These are phyloP conservation scores for Paecilomyces variotii DNA, from an alignment of 2,329 filamentous ascomycete genomes.

Conservation along the genomic window DNA sequence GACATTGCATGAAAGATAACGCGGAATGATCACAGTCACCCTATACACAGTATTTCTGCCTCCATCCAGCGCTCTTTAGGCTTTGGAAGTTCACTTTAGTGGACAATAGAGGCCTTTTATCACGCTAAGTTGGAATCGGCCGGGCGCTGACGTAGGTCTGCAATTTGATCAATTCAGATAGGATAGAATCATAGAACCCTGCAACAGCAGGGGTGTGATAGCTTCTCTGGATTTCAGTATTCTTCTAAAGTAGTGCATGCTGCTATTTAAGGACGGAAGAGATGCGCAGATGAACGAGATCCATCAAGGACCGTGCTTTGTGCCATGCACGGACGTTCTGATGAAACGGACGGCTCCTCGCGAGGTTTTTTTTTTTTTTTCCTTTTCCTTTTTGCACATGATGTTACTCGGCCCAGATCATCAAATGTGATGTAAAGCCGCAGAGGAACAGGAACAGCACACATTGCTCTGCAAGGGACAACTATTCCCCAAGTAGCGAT, in stretches of 20 bases:
- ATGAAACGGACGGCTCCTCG: not conserved
- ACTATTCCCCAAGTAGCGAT: not conserved
- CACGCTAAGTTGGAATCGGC: not conserved
- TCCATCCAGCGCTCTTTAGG: not conserved
- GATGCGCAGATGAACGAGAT: not conserved
- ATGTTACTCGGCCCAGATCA: not conserved
- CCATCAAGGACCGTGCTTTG: not conserved
- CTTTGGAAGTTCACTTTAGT: not conserved
- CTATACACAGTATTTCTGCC: not conserved
- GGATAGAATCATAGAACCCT: not conserved
- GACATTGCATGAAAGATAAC: not conserved
- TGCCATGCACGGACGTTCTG: not conserved
- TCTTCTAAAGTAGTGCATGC: not conserved
- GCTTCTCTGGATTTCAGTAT: not conserved
- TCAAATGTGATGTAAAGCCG: not conserved
- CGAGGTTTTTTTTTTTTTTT: not conserved
- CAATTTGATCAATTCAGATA: not conserved
- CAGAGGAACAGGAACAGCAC: not conserved
- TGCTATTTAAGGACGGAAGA: not conserved
- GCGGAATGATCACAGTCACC: not conserved
- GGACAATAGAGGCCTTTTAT: not conserved
- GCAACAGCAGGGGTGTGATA: not conserved
- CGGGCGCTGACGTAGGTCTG: not conserved
- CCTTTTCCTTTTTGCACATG: not conserved
- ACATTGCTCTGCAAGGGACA: not conserved